Percentiles rank a stretch among this genome's conserved stretches.
These are phyloP conservation scores for Exophiala mesophila DNA, from an alignment of 2,329 filamentous ascomycete species.

Conservation along the genomic window DNA sequence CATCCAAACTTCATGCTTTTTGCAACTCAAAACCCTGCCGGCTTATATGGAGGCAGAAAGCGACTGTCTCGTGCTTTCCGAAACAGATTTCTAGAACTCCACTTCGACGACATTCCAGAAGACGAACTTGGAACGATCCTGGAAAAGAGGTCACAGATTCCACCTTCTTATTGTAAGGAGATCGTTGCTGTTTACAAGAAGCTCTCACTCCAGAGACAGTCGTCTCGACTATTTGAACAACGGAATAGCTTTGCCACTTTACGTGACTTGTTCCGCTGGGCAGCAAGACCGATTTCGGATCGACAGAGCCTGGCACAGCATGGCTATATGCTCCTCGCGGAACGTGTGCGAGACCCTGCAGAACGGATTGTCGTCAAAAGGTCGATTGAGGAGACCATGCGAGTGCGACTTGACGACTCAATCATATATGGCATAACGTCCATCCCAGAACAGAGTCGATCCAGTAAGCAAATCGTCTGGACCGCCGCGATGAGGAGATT, in stretches of 20 bases:
- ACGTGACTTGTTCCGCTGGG: slow-evolving; percentile 94
- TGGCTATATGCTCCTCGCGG: slow-evolving; percentile 92
- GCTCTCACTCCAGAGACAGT: slow-evolving; percentile 82
- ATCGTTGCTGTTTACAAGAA: slow-evolving; percentile 95
- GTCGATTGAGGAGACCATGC: slow-evolving; percentile 87
- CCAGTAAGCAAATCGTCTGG: slow-evolving; percentile 65
- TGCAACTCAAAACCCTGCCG: slow-evolving; percentile 93
- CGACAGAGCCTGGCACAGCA: slow-evolving; percentile 85
- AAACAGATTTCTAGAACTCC: slow-evolving; percentile 92
- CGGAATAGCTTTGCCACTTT: slow-evolving; percentile 96
- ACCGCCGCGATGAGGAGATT: slow-evolving; percentile 89
- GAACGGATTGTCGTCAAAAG: slow-evolving; percentile 79
- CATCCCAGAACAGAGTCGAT: slow-evolving; percentile 32
- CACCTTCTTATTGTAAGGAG: slow-evolving; percentile 81
- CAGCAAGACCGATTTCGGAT: slow-evolving; percentile 74
- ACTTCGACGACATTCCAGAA: slow-evolving; percentile 97
- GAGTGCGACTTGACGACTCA: slow-evolving; percentile 70
- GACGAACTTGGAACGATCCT: slow-evolving; percentile 89
- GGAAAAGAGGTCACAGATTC: slow-evolving; percentile 79
- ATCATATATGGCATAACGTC: slow-evolving; percentile 58
- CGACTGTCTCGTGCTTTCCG: slow-evolving; percentile 89
- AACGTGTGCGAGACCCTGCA: slow-evolving; percentile 86
- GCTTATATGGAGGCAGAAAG: slow-evolving; percentile 91
- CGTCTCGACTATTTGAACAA: slow-evolving; percentile 87
- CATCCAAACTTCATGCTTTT: slow-evolving; percentile 97